A percentile compares a stretch with the other conserved stretches of the same genome.
Conservation (phyloP, 805 yeast species). For the Ogataea paraovalis region DNA sequence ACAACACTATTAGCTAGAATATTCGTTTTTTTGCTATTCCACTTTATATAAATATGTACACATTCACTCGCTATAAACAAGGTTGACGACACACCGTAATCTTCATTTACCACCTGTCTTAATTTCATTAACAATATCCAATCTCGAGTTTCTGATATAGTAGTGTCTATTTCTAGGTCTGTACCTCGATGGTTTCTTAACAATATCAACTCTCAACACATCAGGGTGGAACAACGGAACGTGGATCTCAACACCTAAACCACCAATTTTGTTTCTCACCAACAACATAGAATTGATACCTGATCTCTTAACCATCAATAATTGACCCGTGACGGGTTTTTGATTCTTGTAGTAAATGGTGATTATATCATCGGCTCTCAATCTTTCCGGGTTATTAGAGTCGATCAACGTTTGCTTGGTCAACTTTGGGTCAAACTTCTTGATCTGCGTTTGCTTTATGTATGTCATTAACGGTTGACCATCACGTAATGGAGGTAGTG, state of each 20-base stretch:
- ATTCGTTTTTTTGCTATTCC: not conserved
- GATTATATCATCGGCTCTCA: slow-evolving; percentile 80
- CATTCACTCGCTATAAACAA: not conserved
- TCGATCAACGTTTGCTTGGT: slow-evolving; percentile 55
- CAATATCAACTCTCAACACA: slow-evolving; percentile 69
- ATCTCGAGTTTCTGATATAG: slow-evolving; percentile 76
- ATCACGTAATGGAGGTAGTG: slow-evolving; percentile 44
- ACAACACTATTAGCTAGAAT: too few species aligned
- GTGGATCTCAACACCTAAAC: slow-evolving; percentile 81
- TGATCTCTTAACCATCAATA: slow-evolving; percentile 70
- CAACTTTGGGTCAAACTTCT: slow-evolving; percentile 68
- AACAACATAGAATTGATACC: slow-evolving; percentile 72
- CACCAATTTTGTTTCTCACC: slow-evolving; percentile 75
- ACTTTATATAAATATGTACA: not conserved
- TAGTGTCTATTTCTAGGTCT: slow-evolving; percentile 82
- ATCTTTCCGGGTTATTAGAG: slow-evolving; percentile 40
- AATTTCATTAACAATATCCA: slow-evolving; percentile 66
- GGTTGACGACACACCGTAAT: not conserved
- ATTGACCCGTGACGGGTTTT: slow-evolving; percentile 71
- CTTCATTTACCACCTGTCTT: slow-evolving; percentile 30
- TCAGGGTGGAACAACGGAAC: slow-evolving; percentile 79
- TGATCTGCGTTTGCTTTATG: slow-evolving; percentile 48
- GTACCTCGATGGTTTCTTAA: slow-evolving; percentile 69
- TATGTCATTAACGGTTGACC: slow-evolving; percentile 43
- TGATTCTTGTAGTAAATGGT: slow-evolving; percentile 66